phyloP scores from a whole-genome alignment of 75 land plant species.

The Pinus taeda region DNA sequence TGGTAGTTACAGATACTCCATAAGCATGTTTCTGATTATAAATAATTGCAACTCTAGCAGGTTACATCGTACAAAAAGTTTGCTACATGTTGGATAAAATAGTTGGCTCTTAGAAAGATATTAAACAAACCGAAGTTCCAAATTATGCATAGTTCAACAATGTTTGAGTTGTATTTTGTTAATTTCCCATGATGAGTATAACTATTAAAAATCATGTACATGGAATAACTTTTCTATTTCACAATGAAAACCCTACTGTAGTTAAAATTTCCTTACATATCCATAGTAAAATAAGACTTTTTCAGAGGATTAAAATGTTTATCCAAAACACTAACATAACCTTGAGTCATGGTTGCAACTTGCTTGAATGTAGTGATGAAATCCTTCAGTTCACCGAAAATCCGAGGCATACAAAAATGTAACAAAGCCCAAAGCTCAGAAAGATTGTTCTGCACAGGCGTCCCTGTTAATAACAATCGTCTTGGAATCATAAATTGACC shows the following conservation, averaged over 20 bases:
- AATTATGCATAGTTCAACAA: neutral
- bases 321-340: conserved; percentile 8
- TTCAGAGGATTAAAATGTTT: neutral
- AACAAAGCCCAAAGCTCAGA: conserved; percentile 90
- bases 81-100: no score
- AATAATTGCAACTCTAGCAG: no score
- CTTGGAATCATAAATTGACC: conserved; percentile 77
- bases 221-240: neutral
- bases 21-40: no score
- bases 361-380: conserved; percentile 62
- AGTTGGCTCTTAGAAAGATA: no score
- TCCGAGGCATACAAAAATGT: conserved; percentile 86
- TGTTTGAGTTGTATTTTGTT: neutral
- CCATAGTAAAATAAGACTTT: neutral
- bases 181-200: neutral
- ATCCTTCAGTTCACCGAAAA: conserved; percentile 62
- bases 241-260: neutral
- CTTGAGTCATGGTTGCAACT: conserved; percentile 30
- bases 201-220: neutral
- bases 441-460: conserved; percentile 91
- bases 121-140: neutral
- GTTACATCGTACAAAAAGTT: no score
- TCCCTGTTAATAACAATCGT: conserved; percentile 81
- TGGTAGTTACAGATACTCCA: no score
- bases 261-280: neutral